Conservation (phyloP, 345 rosid species). For the Cochlearia excelsa region DNA sequence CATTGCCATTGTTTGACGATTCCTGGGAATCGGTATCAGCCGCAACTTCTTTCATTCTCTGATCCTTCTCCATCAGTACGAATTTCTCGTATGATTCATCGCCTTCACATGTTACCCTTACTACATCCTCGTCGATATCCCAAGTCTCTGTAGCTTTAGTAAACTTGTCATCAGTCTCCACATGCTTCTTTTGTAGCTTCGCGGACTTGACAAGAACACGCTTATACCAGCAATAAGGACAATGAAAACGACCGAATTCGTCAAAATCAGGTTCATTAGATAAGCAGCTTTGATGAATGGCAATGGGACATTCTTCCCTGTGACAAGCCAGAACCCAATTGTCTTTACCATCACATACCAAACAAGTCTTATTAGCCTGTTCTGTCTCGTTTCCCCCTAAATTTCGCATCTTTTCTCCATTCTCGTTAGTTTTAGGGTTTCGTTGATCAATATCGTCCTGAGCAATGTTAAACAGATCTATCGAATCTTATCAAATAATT, state of each 20-base stretch:
- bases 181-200: constrained; percentile 38
- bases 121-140: constrained; percentile 13
- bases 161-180: constrained; percentile 32
- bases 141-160: constrained; percentile 25
- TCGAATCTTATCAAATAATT: too few relatives aligned
- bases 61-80: constrained; percentile 15
- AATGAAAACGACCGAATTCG: constrained; percentile 49
- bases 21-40: constrained; percentile 15
- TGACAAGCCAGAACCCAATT: constrained; percentile 41
- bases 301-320: constrained; percentile 42
- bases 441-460: constrained; percentile 30
- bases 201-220: constrained; percentile 25
- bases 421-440: constrained; percentile 22
- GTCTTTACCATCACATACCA: constrained; percentile 38
- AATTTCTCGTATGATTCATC: constrained; percentile 11
- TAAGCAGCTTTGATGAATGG: constrained; percentile 46
- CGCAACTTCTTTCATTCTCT: constrained; percentile 13
- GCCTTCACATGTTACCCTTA: constrained; percentile 6
- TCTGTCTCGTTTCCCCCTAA: background rate
- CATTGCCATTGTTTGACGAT: background rate
- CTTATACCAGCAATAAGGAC: constrained; percentile 68
- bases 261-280: constrained; percentile 38
- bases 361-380: constrained; percentile 28
- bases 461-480: background rate
- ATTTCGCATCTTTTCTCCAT: background rate